phyloP scores from a whole-genome alignment of 192 early-diverging fungal species.

The Coemansia sp. region DNA sequence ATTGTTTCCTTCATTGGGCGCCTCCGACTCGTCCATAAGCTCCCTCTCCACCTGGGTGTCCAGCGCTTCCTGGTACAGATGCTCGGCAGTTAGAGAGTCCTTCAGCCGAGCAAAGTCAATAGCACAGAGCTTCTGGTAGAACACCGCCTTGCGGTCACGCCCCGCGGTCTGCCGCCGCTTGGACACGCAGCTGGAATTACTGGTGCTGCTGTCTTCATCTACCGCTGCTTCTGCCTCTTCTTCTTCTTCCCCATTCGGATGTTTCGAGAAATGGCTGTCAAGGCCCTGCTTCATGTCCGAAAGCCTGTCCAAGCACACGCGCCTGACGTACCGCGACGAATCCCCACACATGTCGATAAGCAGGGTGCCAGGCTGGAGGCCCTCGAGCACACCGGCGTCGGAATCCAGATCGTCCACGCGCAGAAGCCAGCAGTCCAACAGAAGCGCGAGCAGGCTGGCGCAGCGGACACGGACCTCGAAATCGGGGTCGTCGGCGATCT shows the following conservation, averaged over 20 bases:
- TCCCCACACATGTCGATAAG: conserved; percentile 47
- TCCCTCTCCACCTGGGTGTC: conserved; percentile 43
- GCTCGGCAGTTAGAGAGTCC: conserved; percentile 33
- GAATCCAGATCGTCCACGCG: neutral
- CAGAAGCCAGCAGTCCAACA: conserved; percentile 15
- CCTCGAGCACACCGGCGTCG: conserved; percentile 1
- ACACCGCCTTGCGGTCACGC: neutral
- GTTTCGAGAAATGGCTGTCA: neutral
- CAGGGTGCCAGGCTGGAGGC: conserved; percentile 22
- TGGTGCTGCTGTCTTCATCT: neutral
- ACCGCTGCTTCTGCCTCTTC: neutral
- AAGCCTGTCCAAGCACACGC: conserved; percentile 32
- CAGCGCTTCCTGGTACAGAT: conserved; percentile 52
- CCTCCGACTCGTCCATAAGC: conserved; percentile 42
- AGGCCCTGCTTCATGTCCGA: conserved; percentile 10
- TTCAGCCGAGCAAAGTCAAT: conserved; percentile 41
- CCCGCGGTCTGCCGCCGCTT: conserved; percentile 1
- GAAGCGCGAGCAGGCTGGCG: conserved; percentile 15
- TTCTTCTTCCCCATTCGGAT: no score
- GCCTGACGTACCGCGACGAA: conserved; percentile 50
- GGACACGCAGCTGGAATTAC: neutral
- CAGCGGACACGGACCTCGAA: conserved; percentile 54
- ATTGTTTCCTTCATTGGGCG: conserved; percentile 49
- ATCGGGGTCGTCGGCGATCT: conserved; percentile 34
- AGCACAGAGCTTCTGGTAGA: conserved; percentile 18